Evolutionary conservation across 164 flowering plant genomes (phyloP).

Genomic region (Protea cynaroides): DNA sequence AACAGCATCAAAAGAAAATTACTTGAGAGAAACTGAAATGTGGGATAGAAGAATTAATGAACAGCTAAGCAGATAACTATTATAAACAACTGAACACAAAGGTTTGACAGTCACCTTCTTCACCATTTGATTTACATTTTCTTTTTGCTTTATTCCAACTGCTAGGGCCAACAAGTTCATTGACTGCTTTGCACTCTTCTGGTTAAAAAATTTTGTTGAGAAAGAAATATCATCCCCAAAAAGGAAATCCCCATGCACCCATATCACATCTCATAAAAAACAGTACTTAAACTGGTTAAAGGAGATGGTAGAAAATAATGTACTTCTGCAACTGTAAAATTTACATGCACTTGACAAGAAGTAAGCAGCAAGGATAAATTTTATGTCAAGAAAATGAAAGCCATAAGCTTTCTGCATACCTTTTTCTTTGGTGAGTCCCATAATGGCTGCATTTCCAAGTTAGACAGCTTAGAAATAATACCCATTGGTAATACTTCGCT

Average conservation of each 20-base stretch:
- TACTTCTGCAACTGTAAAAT: no score
- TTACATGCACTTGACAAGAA: no score
- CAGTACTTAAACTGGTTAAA: no score
- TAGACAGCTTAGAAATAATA: conserved; percentile 54
- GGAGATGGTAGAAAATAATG: no score
- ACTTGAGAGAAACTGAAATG: conserved; percentile 54
- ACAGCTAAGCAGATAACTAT: neutral
- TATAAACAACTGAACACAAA: neutral
- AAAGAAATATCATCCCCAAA: no score
- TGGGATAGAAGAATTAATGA: neutral
- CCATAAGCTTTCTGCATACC: conserved; percentile 20
- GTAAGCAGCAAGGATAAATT: no score
- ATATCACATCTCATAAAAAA: no score
- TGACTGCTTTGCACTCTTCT: conserved; percentile 33
- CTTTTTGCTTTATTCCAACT: conserved; percentile 79
- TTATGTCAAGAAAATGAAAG: no score
- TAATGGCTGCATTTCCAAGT: conserved; percentile 73
- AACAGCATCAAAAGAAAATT: conserved; percentile 75
- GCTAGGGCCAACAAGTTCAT: conserved; percentile 68
- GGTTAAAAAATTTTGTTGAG: conserved; percentile 8
- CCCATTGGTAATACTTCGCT: conserved; percentile 78
- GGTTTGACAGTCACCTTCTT: conserved; percentile 43
- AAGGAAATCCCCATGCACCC: no score
- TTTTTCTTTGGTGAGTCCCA: conserved; percentile 44
- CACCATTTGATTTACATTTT: conserved; percentile 52